Conservation (phyloP, 2,329 filamentous ascomycete genomes). For the Diaporthe velutina region DNA sequence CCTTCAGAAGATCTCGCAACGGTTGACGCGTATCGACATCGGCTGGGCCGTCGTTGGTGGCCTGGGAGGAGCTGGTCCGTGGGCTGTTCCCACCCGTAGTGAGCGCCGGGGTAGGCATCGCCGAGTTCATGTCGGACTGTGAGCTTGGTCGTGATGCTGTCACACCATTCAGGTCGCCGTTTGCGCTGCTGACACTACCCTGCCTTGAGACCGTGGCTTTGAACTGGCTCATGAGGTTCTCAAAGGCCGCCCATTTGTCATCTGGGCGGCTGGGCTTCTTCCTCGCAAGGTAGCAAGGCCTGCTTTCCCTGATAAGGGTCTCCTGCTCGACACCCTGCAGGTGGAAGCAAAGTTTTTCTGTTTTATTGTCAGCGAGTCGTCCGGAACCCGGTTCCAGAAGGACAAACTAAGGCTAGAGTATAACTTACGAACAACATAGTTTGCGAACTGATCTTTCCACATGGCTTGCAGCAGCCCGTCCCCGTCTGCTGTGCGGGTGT, state of each 20-base stretch:
- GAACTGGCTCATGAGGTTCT: slow-evolving; percentile 61
- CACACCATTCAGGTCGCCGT: slow-evolving; percentile 39
- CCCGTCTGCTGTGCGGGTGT: slow-evolving; percentile 69
- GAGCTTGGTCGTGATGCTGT: slow-evolving; percentile 53
- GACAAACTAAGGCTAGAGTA: not conserved
- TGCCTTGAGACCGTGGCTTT: slow-evolving; percentile 47
- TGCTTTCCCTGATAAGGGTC: slow-evolving; percentile 73
- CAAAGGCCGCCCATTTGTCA: slow-evolving; percentile 72
- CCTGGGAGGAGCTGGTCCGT: slow-evolving; percentile 75
- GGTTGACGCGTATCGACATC: slow-evolving; percentile 43
- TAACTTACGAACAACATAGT: slow-evolving; percentile 94
- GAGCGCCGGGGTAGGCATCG: slow-evolving; percentile 73
- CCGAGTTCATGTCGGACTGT: slow-evolving; percentile 63
- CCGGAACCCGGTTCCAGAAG: not conserved
- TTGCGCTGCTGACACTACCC: slow-evolving; percentile 38
- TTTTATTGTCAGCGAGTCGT: slow-evolving; percentile 43
- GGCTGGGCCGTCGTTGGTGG: slow-evolving; percentile 70
- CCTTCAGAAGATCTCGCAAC: slow-evolving; percentile 24
- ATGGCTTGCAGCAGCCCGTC: slow-evolving; percentile 79
- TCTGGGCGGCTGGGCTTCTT: slow-evolving; percentile 73
- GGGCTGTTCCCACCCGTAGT: slow-evolving; percentile 79
- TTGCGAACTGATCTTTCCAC: slow-evolving; percentile 93
- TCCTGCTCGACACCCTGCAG: slow-evolving; percentile 72
- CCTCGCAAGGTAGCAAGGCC: slow-evolving; percentile 70
- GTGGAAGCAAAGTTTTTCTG: slow-evolving; percentile 83